Conservation (phyloP, 306 rosid genomes). For the Prunus kanzakura region DNA sequence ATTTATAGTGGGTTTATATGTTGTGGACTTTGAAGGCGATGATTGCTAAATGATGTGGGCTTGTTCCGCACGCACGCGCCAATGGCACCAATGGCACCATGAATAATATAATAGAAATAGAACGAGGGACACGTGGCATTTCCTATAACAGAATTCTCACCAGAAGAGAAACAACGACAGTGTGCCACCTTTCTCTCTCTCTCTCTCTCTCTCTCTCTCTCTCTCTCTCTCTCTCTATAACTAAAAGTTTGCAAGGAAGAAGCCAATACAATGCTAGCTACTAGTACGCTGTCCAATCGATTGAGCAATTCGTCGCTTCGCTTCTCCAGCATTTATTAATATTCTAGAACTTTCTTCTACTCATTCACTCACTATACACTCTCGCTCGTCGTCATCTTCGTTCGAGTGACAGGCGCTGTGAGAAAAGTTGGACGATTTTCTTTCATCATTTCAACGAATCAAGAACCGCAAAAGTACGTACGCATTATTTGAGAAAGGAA, state of each 20-base stretch:
- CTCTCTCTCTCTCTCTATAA: neutral
- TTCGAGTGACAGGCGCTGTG: too few relatives aligned
- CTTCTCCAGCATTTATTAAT: neutral
- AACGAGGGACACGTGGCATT: too few relatives aligned
- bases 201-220: neutral
- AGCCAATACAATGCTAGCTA: too few relatives aligned
- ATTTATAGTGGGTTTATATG: too few relatives aligned
- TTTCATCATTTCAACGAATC: neutral
- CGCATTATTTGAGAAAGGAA: neutral
- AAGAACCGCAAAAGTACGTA: neutral
- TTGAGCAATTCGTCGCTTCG: neutral
- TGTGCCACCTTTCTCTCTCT: neutral
- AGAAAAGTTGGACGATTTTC: too few relatives aligned
- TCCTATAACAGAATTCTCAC: neutral
- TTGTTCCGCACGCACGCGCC: too few relatives aligned
- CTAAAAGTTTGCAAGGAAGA: conserved; percentile 30
- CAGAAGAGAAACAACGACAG: neutral
- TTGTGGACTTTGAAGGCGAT: too few relatives aligned
- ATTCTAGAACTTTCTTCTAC: neutral
- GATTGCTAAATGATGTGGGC: too few relatives aligned
- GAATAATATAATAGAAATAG: too few relatives aligned
- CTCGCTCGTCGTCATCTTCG: neutral
- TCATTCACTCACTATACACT: neutral
- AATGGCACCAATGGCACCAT: too few relatives aligned
- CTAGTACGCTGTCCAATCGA: neutral